Base-by-base conservation (phyloP, 2,329 filamentous ascomycete species). In the Scytalidium lignicola region DNA sequence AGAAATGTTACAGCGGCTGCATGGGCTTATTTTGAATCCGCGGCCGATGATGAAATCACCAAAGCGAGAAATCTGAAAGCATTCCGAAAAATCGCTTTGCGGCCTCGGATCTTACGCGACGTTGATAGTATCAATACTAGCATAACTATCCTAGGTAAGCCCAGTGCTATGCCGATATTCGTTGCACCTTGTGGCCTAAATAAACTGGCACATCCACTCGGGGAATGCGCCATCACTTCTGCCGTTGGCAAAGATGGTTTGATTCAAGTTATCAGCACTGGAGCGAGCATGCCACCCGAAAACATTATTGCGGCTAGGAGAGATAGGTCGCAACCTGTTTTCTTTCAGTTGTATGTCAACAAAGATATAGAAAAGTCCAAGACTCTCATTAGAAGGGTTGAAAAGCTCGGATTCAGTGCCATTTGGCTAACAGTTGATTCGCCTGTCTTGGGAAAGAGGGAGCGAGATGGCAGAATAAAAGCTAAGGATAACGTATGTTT, bases 11-110 rank as follows among this genome's bases (percentile, higher is more conserved):
- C 71, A 17, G 72, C 74, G 26, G 85, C 85, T 58, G 76, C 81
- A 9, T 85, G 79, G 78, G 82, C 82, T 1, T 86, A 84, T 57
- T 76, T 80, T 60, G 82, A 78, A 18, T 83, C 79, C 9, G 82
- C 81, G 2, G 77, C 82, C 17, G 83, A 79, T 3, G 82, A 96
- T 67, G 74, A 89, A 21, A 74, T 74, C 57, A 78, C 82, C 41
- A 75, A 80, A 23, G 68, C 68, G 28, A 71, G 73, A 44, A 86
- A 85, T 61, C 69, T 67, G 21, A 67, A 71, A 1, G 68, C 72
- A 51, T 81, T 79, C 55, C 67, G 71, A 41, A 63, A 70, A 18
- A 80, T 85, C 53, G 71, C 71, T 65, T 73, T 85, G 8, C 75
- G 82, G 1, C 46, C 46, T 15, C 46, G 46, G 22, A 41, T 48